Evolutionary conservation across 2,329 filamentous ascomycete genomes (phyloP).

Genomic region (Phialemonium atrogriseum): DNA sequence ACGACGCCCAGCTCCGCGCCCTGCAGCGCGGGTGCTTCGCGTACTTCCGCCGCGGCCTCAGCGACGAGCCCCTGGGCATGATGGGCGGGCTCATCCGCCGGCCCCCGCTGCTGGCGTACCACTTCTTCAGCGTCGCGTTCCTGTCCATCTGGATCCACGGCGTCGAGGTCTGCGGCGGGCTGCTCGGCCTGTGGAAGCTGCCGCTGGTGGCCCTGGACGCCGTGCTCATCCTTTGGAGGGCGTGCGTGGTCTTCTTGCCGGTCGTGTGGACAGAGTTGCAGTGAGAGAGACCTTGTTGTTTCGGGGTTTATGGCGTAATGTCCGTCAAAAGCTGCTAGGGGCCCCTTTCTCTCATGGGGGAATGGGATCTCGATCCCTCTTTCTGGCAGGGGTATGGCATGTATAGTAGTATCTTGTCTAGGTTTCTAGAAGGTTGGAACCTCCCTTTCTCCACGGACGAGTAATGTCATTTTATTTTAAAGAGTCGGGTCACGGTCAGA

Average conservation of each 20-base stretch:
- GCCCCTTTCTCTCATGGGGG: too few relatives aligned
- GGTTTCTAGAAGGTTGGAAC: too few relatives aligned
- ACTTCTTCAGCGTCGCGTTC: conserved; percentile 93
- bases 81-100: conserved; percentile 73
- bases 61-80: conserved; percentile 72
- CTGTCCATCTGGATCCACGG: conserved; percentile 67
- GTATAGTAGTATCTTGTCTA: too few relatives aligned
- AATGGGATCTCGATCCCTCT: too few relatives aligned
- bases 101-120: conserved; percentile 72
- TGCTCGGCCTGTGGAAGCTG: conserved; percentile 46
- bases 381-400: too few relatives aligned
- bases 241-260: conserved; percentile 73
- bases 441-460: too few relatives aligned
- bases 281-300: too few relatives aligned
- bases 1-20: conserved; percentile 66
- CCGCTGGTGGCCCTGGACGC: conserved; percentile 59
- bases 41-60: conserved; percentile 74
- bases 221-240: conserved; percentile 67
- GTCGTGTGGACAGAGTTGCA: conserved; percentile 63
- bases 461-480: too few relatives aligned
- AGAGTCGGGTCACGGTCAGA: too few relatives aligned
- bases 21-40: conserved; percentile 86
- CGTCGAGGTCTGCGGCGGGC: conserved; percentile 28
- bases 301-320: too few relatives aligned
- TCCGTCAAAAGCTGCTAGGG: too few relatives aligned